Base-by-base conservation (phyloP, 2,329 filamentous ascomycete species). In the Alternaria ventricosa region DNA sequence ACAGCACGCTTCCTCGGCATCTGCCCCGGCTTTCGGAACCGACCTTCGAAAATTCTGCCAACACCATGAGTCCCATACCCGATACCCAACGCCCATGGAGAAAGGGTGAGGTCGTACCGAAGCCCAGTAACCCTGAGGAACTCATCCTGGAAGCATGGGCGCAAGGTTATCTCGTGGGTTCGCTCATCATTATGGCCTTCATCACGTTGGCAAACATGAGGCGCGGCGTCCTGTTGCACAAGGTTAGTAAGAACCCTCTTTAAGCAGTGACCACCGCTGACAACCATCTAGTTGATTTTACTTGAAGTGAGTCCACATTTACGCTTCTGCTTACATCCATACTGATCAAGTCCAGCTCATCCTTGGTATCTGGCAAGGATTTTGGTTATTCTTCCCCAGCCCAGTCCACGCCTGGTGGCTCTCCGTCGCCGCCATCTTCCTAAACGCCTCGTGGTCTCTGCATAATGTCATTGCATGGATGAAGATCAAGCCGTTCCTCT, bases 401-500 rank as follows among this genome's bases (percentile, higher is more conserved):
- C 86, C 86, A 0, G 81, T 81, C 4, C 89, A 88, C 71, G 87
- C 86, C 53, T 90, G 88, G 88, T 90, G 89, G 76, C 81, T 90
- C 3, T 88, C 87, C 2, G 80, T 83, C 23, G 88, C 86, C 3
- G 88, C 87, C 8, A 85, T 90, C 8, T 83, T 87, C 18, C 83
- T 91, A 23, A 89, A 89, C 66, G 79, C 84, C n/a, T 89, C 87
- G 4, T 90, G 88, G 87, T 84, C 82, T 12, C 77, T 91, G 9
- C 89, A 91, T 75, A 91, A 90, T 66, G 82, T 90, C 63, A 87
- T 91, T 63, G 84, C 88, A 1, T 91, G 88, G 89, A 85, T 91
- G 77, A 90, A 90, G 77, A 88, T 87, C 65, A 85, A 84, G 57
- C 88, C 88, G 0, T 89, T 90, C 69, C 79, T 90, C 8, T 81